Evolutionary conservation across 2,329 filamentous ascomycete species (phyloP).

Genomic region (Ceratocystis destructans): DNA sequence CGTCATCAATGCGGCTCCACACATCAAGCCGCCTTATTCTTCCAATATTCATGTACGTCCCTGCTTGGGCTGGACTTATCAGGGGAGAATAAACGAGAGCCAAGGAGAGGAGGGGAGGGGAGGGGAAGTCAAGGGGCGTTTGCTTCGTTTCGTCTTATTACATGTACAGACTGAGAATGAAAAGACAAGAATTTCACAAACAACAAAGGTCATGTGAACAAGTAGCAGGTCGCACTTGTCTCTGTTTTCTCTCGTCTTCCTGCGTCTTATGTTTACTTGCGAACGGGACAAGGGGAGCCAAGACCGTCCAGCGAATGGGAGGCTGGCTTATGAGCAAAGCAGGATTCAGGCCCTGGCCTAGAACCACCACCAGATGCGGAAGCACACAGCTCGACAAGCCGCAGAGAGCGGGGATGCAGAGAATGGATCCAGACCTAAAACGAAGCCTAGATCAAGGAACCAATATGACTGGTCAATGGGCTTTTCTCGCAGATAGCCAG

Average conservation of each 20-base stretch:
- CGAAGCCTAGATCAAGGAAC: neutral
- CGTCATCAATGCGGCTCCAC: constrained; percentile 1
- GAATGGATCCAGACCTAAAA: neutral
- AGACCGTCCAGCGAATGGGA: neutral
- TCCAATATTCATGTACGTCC: neutral
- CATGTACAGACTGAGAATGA: neutral
- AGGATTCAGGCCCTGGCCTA: constrained; percentile 1
- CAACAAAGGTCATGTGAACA: neutral
- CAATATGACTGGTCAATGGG: neutral
- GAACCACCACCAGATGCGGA: constrained; percentile 1
- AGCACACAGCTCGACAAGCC: neutral
- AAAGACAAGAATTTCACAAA: neutral
- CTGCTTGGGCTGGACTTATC: neutral
- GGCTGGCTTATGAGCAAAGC: neutral
- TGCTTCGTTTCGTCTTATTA: neutral
- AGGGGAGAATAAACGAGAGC: neutral
- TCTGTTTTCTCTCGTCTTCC: neutral
- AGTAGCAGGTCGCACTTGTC: neutral
- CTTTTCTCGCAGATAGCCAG: neutral
- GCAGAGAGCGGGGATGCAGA: neutral
- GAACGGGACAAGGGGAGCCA: neutral
- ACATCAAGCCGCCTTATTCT: neutral
- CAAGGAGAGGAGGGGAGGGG: neutral
- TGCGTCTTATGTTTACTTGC: neutral
- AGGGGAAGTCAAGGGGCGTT: neutral